Evolutionary conservation across 805 yeast genomes (phyloP).

Genomic region (Sugiyamaella qingdaonensis): DNA sequence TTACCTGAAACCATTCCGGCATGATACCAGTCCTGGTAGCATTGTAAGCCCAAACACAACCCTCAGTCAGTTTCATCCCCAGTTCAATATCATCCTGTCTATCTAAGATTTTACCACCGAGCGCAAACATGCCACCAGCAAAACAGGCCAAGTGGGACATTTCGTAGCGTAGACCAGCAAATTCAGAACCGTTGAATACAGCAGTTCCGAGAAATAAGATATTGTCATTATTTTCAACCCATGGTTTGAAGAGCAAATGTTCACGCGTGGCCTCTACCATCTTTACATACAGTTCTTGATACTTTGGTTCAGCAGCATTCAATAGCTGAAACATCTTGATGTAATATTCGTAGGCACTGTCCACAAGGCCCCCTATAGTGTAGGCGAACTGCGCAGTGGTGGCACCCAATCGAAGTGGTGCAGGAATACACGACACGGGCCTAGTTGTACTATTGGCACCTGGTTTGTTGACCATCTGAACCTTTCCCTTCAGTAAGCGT

Average conservation of each 20-base stretch:
- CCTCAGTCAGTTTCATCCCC: slow-evolving; percentile 45
- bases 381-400: slow-evolving; percentile 14
- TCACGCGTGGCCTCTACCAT: slow-evolving; percentile 37
- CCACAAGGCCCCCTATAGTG: slow-evolving; percentile 42
- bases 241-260: slow-evolving; percentile 44
- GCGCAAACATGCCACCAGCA: slow-evolving; percentile 50
- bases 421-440: background rate
- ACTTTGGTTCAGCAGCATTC: slow-evolving; percentile 36
- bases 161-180: slow-evolving; percentile 33
- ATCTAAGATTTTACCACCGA: slow-evolving; percentile 42
- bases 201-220: slow-evolving; percentile 33
- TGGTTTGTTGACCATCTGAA: background rate
- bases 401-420: background rate
- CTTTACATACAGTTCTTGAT: slow-evolving; percentile 31
- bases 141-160: slow-evolving; percentile 50
- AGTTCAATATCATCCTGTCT: slow-evolving; percentile 36
- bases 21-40: slow-evolving; percentile 37
- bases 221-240: slow-evolving; percentile 39
- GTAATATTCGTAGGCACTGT: slow-evolving; percentile 47
- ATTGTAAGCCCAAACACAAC: slow-evolving; percentile 45
- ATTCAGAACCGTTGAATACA: background rate
- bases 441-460: background rate
- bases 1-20: slow-evolving; percentile 42
- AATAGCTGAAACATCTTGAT: slow-evolving; percentile 46
- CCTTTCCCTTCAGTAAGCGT: background rate